Conservation (phyloP, 169 alveolate genomes). For the Theileria parva region DNA sequence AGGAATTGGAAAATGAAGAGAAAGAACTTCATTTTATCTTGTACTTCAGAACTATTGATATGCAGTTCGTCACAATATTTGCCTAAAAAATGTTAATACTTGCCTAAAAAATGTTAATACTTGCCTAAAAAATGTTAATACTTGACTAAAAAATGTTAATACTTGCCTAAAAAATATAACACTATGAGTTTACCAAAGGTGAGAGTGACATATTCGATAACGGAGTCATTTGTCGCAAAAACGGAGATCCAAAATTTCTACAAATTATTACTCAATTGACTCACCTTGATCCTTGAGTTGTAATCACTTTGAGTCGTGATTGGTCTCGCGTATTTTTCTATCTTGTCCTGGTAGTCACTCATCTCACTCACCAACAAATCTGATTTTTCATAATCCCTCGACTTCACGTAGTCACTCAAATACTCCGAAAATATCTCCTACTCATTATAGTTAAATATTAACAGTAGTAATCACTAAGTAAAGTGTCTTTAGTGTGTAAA, state of each 20-base stretch:
- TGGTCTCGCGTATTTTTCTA: slow-evolving; percentile 7
- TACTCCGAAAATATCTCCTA: background rate
- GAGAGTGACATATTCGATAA: slow-evolving; percentile 5
- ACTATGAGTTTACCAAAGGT: background rate
- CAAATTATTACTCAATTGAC: background rate
- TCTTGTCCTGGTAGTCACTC: background rate
- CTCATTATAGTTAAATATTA: no score
- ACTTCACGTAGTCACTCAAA: background rate
- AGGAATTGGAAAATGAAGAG: slow-evolving; percentile 43
- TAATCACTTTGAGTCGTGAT: slow-evolving; percentile 2
- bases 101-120: background rate
- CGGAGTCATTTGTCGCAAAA: background rate
- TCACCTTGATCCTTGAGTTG: background rate
- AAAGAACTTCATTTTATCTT: slow-evolving; percentile 18
- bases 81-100: slow-evolving; percentile 13
- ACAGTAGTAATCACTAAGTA: no score
- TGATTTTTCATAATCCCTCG: slow-evolving; percentile 2
- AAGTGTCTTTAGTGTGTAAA: no score
- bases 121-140: slow-evolving; percentile 16
- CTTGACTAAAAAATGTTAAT: background rate
- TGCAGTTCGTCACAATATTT: slow-evolving; percentile 18
- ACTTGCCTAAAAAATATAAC: background rate
- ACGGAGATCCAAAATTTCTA: slow-evolving; percentile 16
- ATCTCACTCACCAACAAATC: slow-evolving; percentile 3
- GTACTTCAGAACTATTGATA: background rate